phyloP scores from a whole-genome alignment of 371 early-diverging fungal genomes.

The Mucor irregularis region DNA sequence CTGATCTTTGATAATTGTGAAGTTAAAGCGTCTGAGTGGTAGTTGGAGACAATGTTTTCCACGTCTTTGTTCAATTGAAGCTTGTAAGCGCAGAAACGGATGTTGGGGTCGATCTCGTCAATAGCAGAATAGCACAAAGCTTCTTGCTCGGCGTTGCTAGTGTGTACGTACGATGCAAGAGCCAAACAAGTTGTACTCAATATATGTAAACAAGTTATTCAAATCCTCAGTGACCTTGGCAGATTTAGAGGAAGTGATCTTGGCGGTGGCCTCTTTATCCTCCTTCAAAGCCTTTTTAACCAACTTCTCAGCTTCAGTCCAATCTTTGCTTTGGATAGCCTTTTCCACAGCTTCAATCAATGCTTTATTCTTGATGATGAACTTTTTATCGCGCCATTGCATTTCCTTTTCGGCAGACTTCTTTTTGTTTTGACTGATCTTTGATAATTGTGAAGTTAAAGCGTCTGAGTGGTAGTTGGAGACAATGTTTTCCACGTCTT shows the following conservation, averaged over 20 bases:
- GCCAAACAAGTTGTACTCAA: conserved; percentile 54
- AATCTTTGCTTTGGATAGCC: conserved; percentile 33
- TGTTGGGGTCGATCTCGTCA: conserved; percentile 79
- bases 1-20: conserved; percentile 28
- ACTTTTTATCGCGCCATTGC: conserved; percentile 45
- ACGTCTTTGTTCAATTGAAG: conserved; percentile 59
- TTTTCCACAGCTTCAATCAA: conserved; percentile 41
- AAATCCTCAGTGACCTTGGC: conserved; percentile 63
- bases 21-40: not conserved
- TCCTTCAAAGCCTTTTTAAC: conserved; percentile 66
- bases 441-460: conserved; percentile 23
- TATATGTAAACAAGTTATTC: conserved; percentile 55
- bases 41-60: conserved; percentile 39
- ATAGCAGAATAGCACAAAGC: conserved; percentile 70
- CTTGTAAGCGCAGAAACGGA: conserved; percentile 80
- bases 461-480: not conserved
- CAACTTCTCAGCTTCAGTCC: conserved; percentile 62
- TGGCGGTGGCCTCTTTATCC: conserved; percentile 64
- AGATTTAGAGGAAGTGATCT: conserved; percentile 73
- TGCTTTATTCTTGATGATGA: conserved; percentile 54
- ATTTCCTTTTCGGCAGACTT: not conserved
- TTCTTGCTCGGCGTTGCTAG: conserved; percentile 54
- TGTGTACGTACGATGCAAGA: conserved; percentile 59
- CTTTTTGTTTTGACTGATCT: conserved; percentile 34
- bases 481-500: conserved; percentile 55